Percentiles rank a stretch among this genome's conserved stretches.
These are phyloP conservation scores for Macaranga tanarius DNA, from an alignment of 441 rosid species.

Conservation along the genomic window DNA sequence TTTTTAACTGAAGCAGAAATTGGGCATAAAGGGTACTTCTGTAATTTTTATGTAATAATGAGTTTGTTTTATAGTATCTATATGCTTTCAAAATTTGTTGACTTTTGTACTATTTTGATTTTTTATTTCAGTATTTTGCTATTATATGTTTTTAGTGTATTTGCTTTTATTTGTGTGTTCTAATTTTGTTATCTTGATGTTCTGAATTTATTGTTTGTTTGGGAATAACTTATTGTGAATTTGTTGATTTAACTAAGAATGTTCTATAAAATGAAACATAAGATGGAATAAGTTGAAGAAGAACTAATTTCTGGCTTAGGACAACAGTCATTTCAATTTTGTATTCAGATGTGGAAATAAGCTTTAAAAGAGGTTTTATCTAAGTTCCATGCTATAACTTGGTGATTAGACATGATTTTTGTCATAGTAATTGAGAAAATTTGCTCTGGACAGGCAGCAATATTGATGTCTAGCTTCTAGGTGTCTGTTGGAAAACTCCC, in stretches of 20 bases:
- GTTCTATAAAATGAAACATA: background rate
- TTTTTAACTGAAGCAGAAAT: slow-evolving; percentile 19
- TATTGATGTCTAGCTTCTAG: background rate
- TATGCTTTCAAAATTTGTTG: background rate
- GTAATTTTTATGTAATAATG: background rate
- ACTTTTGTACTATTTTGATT: background rate
- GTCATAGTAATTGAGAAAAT: background rate
- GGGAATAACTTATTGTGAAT: too few relatives aligned
- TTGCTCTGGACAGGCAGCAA: background rate
- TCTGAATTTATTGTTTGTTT: background rate
- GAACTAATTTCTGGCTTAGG: background rate
- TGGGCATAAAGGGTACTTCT: slow-evolving; percentile 8
- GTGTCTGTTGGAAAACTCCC: background rate
- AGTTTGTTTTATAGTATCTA: background rate
- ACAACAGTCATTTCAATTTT: background rate
- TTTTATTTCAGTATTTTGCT: background rate
- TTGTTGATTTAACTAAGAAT: background rate
- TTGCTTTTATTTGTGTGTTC: background rate
- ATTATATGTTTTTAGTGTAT: too few relatives aligned
- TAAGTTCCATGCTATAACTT: background rate
- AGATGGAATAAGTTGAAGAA: background rate
- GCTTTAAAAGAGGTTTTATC: background rate
- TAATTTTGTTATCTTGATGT: background rate
- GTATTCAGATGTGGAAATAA: background rate
- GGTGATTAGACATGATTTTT: background rate